Base-by-base conservation (phyloP, 1,139 yeast genomes). In the Debaryomycetaceae sp. region DNA sequence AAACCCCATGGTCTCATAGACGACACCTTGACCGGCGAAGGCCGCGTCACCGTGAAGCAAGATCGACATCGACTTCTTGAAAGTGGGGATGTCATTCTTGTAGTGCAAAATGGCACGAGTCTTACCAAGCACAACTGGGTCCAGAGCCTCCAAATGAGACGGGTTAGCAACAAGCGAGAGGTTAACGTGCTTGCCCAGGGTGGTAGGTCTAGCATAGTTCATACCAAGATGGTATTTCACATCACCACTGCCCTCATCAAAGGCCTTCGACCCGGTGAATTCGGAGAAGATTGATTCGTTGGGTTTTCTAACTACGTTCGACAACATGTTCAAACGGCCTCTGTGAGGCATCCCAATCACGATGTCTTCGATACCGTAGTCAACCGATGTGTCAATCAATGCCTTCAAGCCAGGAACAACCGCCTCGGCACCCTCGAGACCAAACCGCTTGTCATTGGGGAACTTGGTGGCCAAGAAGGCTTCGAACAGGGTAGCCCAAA, bases 321-420 rank as follows among this genome's bases (percentile, higher is more conserved):
- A 86, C 64, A 91, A 76, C 83, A 91, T 89, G 62, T 91, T 91
- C 53, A 91, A 75, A 71, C 99, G 83, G 66, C 99, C 99, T 76
- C 99, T 86, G 65, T 91, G 98, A 36, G 99, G 96, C 98, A 91
- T 91, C 70, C 99, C 99, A 50, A 93, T 83, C 51, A 91, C 95
- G 41, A 91, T 78, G 57, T 91, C 97, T 64, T 89, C 96, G 37
- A 89, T 81, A 50, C 99, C 99, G 41, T 70, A 66, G 46, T 88
- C 96, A 33, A 89, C 97, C 28, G 96, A 77, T 43, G 89, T 80
- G 61, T 91, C 99, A 56, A 91, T 89, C 57, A 91, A 65, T 31
- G 96, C 84, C 69, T 91, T 91, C 75, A 91, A 82, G 68, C 97
- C 98, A 28, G 98, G 97, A 32, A 91, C 86, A 50, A 84, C 83